Evolutionary conservation across 495 filamentous ascomycete species (phyloP).

Genomic region (Penicillium coffeae): DNA sequence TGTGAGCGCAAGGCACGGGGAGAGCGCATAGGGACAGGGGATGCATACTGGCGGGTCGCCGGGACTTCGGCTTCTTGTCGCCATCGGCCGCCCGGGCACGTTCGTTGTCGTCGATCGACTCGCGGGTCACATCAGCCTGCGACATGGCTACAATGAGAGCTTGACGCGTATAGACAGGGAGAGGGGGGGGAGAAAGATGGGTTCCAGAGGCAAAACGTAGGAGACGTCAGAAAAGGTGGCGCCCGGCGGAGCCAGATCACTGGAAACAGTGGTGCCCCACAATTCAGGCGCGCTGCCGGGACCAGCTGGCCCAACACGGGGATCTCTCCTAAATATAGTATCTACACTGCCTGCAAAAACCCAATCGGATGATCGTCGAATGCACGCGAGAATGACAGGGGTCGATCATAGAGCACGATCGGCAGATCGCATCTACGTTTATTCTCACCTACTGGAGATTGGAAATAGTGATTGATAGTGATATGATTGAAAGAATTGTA

Average conservation of each 20-base stretch:
- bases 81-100: slow-evolving; percentile 39
- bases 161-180: slow-evolving; percentile 7
- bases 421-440: too few species aligned
- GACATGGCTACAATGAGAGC: slow-evolving; percentile 37
- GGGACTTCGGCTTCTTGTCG: slow-evolving; percentile 78
- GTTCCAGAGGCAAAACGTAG: slow-evolving; percentile 7
- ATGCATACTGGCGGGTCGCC: slow-evolving; percentile 74
- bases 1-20: neutral
- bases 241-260: slow-evolving; percentile 18
- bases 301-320: too few species aligned
- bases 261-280: slow-evolving; percentile 17
- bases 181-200: slow-evolving; percentile 1
- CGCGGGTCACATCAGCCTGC: slow-evolving; percentile 40
- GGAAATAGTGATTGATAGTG: neutral
- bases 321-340: too few species aligned
- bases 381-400: too few species aligned
- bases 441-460: too few species aligned
- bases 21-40: slow-evolving; percentile 1
- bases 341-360: too few species aligned
- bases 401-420: too few species aligned
- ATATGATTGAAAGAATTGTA: slow-evolving; percentile 18
- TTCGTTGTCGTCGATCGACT: slow-evolving; percentile 50
- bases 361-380: too few species aligned
- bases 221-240: slow-evolving; percentile 32
- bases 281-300: neutral